A percentile compares a stretch with the other conserved stretches of the same genome.
Evolutionary conservation across 257 asterid species (phyloP).

Genomic region (Solanum acaule): DNA sequence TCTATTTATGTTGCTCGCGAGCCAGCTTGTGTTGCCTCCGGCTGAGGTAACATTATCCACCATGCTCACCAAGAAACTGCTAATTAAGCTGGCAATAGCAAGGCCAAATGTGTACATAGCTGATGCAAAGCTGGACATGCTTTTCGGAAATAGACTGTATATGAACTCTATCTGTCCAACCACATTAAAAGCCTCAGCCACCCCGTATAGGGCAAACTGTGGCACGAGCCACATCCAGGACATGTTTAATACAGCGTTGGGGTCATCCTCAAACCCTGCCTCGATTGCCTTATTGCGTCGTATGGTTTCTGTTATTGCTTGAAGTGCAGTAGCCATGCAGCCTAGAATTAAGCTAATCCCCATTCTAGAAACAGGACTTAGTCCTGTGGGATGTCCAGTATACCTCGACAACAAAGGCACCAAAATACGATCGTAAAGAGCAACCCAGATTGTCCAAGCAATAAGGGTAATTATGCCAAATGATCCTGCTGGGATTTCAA

Average conservation of each 20-base stretch:
- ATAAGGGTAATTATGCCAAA: neutral
- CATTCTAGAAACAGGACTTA: constrained; percentile 1
- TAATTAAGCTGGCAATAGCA: neutral
- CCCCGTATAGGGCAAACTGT: neutral
- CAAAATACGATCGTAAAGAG: neutral
- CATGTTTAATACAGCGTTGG: neutral
- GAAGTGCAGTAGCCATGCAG: neutral
- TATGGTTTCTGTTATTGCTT: constrained; percentile 3
- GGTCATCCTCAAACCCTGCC: neutral
- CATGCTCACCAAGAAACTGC: constrained; percentile 1
- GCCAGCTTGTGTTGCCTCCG: neutral
- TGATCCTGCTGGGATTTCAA: constrained; percentile 18
- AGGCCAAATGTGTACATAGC: constrained; percentile 1
- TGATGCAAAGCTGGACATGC: constrained; percentile 13
- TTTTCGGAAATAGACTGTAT: constrained; percentile 5
- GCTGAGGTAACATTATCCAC: neutral
- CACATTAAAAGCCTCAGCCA: constrained; percentile 9
- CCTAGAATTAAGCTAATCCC: constrained; percentile 7
- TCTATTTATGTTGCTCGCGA: neutral
- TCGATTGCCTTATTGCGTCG: neutral
- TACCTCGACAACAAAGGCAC: constrained; percentile 1
- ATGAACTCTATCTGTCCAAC: constrained; percentile 9
- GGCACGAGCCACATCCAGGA: constrained; percentile 14
- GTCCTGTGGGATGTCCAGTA: neutral
- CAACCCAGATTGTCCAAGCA: neutral